phyloP scores from a whole-genome alignment of 2,329 filamentous ascomycete species.

The Colletotrichum sublineola region DNA sequence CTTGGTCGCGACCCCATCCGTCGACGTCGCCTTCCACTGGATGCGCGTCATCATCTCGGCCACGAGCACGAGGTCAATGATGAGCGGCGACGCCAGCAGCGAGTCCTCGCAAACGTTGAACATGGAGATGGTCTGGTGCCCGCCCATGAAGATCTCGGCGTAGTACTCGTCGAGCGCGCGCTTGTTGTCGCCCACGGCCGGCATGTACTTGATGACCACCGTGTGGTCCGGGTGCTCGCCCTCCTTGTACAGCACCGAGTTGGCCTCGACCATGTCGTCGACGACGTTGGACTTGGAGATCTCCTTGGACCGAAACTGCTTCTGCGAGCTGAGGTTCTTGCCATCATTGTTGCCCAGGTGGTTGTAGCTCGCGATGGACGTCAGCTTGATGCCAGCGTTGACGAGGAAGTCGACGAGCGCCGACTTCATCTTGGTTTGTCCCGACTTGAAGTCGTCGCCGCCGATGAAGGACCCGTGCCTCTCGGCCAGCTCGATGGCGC shows the following conservation, averaged over 20 bases:
- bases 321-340: conserved; percentile 97
- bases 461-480: conserved; percentile 91
- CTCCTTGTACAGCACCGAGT: conserved; percentile 88
- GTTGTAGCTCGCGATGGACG: conserved; percentile 98
- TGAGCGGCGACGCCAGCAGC: conserved; percentile 92
- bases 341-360: conserved; percentile 99
- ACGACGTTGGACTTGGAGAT: conserved; percentile 99
- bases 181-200: conserved; percentile 98
- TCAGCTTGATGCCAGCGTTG: conserved; percentile 98
- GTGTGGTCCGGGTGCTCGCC: conserved; percentile 98
- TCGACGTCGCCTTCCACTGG: conserved; percentile 81
- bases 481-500: conserved; percentile 89
- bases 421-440: conserved; percentile 99
- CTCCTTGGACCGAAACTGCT: conserved; percentile 99
- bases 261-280: conserved; percentile 99
- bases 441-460: conserved; percentile 99
- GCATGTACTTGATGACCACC: conserved; percentile 99
- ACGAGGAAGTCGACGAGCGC: conserved; percentile 98
- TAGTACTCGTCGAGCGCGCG: conserved; percentile 99
- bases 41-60: conserved; percentile 99
- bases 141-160: conserved; percentile 98
- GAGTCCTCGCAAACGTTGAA: conserved; percentile 99
- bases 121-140: conserved; percentile 96
- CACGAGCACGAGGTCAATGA: conserved; percentile 94
- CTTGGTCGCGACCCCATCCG: conserved; percentile 64